A percentile compares a stretch with the other conserved stretches of the same genome.
Conservation (phyloP, 768 basidiomycete genomes). For the Agaricus subrufescens region DNA sequence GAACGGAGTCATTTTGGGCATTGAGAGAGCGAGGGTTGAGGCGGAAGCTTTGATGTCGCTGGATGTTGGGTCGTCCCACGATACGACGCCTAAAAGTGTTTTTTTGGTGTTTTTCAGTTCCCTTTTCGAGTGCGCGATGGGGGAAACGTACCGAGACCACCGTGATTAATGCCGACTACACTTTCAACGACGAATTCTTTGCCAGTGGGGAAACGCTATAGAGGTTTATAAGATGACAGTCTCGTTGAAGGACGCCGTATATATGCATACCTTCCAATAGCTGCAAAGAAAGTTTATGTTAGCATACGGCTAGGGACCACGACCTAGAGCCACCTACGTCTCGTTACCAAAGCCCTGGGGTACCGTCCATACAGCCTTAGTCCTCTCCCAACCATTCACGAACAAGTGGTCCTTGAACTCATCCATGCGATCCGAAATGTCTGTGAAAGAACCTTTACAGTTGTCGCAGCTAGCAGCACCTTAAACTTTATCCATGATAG, state of each 20-base stretch:
- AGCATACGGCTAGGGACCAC: background rate
- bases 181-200: conserved; percentile 64
- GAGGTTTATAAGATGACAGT: background rate
- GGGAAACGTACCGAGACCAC: conserved; percentile 43
- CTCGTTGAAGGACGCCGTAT: background rate
- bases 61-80: conserved; percentile 52
- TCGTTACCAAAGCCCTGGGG: conserved; percentile 72
- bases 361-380: conserved; percentile 73
- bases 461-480: conserved; percentile 38
- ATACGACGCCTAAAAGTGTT: conserved; percentile 32
- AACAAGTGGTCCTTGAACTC: conserved; percentile 56
- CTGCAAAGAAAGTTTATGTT: conserved; percentile 15
- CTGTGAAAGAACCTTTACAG: conserved; percentile 67
- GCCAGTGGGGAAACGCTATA: conserved; percentile 54
- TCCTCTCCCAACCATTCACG: conserved; percentile 63
- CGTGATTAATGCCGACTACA: conserved; percentile 67
- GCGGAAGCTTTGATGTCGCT: conserved; percentile 48
- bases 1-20: conserved; percentile 41
- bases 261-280: conserved; percentile 43
- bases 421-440: conserved; percentile 65
- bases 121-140: background rate
- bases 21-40: conserved; percentile 41
- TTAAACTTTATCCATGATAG: background rate
- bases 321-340: conserved; percentile 31
- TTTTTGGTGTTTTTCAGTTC: background rate